Percentiles rank a stretch among this genome's conserved stretches.
Evolutionary conservation across 129 eudicot species (phyloP).

Genomic region (Flaveria ramosissima): DNA sequence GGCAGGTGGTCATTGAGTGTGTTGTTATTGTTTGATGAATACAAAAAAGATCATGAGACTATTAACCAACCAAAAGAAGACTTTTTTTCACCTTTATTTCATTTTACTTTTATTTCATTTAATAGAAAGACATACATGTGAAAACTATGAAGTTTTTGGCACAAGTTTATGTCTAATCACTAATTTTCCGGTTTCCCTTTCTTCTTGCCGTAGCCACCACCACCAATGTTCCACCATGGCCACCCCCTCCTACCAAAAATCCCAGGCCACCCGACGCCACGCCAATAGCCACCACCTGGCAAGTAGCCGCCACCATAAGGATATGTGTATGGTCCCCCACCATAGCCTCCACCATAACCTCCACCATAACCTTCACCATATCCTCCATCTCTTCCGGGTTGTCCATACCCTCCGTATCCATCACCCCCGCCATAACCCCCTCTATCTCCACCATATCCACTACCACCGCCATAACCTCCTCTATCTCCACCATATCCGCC

Average conservation of each 20-base stretch:
- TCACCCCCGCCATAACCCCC: slow-evolving; percentile 9
- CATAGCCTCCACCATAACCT: background rate
- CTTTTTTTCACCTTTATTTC: background rate
- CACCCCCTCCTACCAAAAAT: background rate
- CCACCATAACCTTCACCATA: background rate
- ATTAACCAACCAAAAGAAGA: background rate
- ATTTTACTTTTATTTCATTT: background rate
- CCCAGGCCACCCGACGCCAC: background rate
- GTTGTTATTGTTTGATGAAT: background rate
- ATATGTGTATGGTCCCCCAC: background rate
- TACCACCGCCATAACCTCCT: background rate
- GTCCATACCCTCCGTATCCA: slow-evolving; percentile 1
- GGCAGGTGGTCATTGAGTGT: slow-evolving; percentile 6
- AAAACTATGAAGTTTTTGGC: slow-evolving; percentile 4
- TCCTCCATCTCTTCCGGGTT: too few relatives aligned
- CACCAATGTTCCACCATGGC: slow-evolving; percentile 9
- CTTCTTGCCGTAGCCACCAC: background rate
- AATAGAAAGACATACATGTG: background rate
- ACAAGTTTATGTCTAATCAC: background rate
- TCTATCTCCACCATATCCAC: background rate
- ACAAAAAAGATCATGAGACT: background rate
- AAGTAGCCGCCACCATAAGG: background rate
- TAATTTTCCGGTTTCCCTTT: slow-evolving; percentile 11
- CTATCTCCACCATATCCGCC: slow-evolving; percentile 7
- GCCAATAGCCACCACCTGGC: background rate